phyloP scores from a whole-genome alignment of 441 rosid species.

The Omphalea diandra region DNA sequence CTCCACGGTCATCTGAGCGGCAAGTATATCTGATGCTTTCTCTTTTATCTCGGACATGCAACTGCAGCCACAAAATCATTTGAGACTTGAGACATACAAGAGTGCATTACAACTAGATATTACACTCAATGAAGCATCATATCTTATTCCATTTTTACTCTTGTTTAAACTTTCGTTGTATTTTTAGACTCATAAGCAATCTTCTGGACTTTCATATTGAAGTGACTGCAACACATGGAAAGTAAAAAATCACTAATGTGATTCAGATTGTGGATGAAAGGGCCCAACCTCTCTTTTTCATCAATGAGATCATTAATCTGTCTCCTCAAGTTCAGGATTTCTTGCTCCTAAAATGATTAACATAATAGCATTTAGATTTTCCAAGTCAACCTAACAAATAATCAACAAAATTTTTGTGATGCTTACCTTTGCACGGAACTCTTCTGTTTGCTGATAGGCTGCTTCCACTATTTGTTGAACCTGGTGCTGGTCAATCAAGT shows the following conservation, averaged over 20 bases:
- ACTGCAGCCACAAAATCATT: constrained; percentile 32
- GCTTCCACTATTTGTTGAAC: constrained; percentile 67
- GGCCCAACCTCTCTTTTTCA: constrained; percentile 70
- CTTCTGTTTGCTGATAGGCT: constrained; percentile 65
- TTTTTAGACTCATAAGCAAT: neutral
- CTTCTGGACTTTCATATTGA: neutral
- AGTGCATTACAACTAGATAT: neutral
- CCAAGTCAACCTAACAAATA: neutral
- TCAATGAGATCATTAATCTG: constrained; percentile 52
- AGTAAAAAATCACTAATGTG: neutral
- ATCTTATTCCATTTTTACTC: neutral
- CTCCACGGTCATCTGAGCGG: constrained; percentile 58
- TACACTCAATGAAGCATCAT: neutral
- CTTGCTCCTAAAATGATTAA: constrained; percentile 55
- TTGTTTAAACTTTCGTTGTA: neutral
- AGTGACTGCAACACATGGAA: neutral
- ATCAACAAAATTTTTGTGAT: neutral
- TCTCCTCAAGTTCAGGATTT: constrained; percentile 55
- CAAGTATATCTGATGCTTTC: constrained; percentile 68
- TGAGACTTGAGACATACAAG: neutral
- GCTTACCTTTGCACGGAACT: constrained; percentile 59
- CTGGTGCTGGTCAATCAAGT: constrained; percentile 75
- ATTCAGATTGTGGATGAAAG: constrained; percentile 18
- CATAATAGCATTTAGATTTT: constrained; percentile 1
- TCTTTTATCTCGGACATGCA: constrained; percentile 53